Percentiles rank a stretch among this genome's conserved stretches.
These are phyloP conservation scores for Colletotrichum lindemuthianum DNA, from an alignment of 2,329 filamentous ascomycete genomes.

Conservation along the genomic window DNA sequence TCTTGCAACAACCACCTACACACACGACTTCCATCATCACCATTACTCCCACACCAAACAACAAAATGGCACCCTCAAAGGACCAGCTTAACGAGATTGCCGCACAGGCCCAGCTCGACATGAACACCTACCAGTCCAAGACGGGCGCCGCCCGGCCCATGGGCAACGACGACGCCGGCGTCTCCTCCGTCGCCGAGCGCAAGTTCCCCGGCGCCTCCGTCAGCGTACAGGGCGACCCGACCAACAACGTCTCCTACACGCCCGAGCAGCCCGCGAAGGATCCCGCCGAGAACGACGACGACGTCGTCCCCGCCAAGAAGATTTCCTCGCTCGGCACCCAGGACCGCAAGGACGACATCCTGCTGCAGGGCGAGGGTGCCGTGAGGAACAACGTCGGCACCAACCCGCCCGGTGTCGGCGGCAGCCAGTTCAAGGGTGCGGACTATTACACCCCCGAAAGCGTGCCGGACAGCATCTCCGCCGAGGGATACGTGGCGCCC, in stretches of 20 bases:
- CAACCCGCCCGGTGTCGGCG: conserved; percentile 47
- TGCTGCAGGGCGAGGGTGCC: conserved; percentile 48
- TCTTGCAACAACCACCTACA: not conserved
- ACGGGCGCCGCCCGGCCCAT: conserved; percentile 53
- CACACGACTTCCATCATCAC: not conserved
- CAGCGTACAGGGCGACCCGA: conserved; percentile 53
- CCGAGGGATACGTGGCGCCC: conserved; percentile 52
- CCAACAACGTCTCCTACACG: conserved; percentile 58
- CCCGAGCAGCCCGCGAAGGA: conserved; percentile 42
- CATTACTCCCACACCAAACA: not conserved
- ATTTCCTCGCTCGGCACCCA: conserved; percentile 28
- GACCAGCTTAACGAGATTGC: conserved; percentile 55
- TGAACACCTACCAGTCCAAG: conserved; percentile 60
- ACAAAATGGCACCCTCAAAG: conserved; percentile 42
- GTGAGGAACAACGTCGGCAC: conserved; percentile 50
- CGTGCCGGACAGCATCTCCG: conserved; percentile 49
- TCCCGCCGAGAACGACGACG: conserved; percentile 49
- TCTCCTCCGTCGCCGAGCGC: conserved; percentile 51
- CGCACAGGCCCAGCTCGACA: conserved; percentile 56
- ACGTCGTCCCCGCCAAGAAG: conserved; percentile 43
- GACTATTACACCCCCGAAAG: conserved; percentile 53
- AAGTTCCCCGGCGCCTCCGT: conserved; percentile 55
- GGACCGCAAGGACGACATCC: conserved; percentile 25
- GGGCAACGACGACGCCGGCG: conserved; percentile 52
- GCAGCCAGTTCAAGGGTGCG: conserved; percentile 51